These are phyloP conservation scores for Suhomyces terraborum DNA, from an alignment of 1,139 yeast genomes.

Conservation along the genomic window DNA sequence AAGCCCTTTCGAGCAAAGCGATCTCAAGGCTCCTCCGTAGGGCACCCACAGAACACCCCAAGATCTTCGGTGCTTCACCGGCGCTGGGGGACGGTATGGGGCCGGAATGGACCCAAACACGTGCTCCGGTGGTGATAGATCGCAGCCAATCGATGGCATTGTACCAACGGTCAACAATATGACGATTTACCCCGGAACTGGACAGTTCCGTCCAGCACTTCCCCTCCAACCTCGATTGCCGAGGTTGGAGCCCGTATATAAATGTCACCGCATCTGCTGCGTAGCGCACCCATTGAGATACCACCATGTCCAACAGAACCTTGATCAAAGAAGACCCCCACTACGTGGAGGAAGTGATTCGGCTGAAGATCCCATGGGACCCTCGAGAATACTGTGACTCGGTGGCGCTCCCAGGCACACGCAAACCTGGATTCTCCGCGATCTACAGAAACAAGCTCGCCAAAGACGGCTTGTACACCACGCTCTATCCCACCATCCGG, in stretches of 20 bases:
- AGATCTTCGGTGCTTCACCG: too few species aligned
- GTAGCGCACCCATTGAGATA: background rate
- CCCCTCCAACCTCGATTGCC: slow-evolving; percentile 6
- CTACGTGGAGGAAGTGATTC: slow-evolving; percentile 14
- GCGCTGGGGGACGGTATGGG: too few species aligned
- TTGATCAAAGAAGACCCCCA: slow-evolving; percentile 12
- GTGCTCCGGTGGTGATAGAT: too few species aligned
- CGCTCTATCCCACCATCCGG: slow-evolving; percentile 50
- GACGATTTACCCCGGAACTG: background rate
- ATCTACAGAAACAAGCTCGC: slow-evolving; percentile 51
- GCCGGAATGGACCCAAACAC: too few species aligned
- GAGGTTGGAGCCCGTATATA: slow-evolving; percentile 1
- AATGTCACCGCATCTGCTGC: background rate
- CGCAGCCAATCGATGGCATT: too few species aligned
- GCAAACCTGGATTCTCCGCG: slow-evolving; percentile 52
- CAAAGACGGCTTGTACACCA: slow-evolving; percentile 40
- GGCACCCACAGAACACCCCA: too few species aligned
- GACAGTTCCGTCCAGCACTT: background rate
- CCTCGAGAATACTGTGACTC: slow-evolving; percentile 17
- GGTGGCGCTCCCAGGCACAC: slow-evolving; percentile 49
- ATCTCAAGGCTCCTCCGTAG: too few species aligned
- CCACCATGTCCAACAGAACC: slow-evolving; percentile 2
- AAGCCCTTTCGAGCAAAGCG: too few species aligned
- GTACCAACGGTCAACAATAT: too few species aligned
- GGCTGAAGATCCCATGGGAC: slow-evolving; percentile 18